phyloP scores from a whole-genome alignment of 495 filamentous ascomycete species.

The Cercophora scortea region DNA sequence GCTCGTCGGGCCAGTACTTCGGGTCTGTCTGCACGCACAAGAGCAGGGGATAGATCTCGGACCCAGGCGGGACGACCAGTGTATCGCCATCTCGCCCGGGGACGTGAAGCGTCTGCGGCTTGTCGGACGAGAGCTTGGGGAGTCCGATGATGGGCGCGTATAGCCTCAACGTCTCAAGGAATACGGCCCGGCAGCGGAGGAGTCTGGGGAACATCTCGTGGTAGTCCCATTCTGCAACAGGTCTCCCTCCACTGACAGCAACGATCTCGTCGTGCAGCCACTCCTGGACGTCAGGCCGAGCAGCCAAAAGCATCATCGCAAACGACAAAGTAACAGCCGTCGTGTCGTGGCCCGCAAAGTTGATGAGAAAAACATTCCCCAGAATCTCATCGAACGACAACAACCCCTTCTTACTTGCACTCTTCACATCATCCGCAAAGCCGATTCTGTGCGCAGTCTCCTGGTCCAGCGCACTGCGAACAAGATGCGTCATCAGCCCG shows the following conservation, averaged over 20 bases:
- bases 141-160: conserved; percentile 36
- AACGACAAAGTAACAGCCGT: conserved; percentile 44
- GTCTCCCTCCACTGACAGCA: conserved; percentile 9
- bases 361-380: conserved; percentile 49
- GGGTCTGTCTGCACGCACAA: conserved; percentile 15
- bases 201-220: conserved; percentile 32
- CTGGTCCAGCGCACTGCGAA: not conserved
- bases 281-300: conserved; percentile 38
- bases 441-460: no score
- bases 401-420: no score
- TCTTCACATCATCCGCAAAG: no score
- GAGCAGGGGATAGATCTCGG: conserved; percentile 5
- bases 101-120: not conserved
- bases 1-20: conserved; percentile 25
- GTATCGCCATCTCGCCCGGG: not conserved
- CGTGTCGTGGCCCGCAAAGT: conserved; percentile 48
- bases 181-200: conserved; percentile 35
- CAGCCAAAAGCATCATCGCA: conserved; percentile 38
- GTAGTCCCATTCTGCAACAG: conserved; percentile 29
- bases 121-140: conserved; percentile 28
- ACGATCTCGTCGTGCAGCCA: conserved; percentile 21
- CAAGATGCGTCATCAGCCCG: conserved; percentile 10
- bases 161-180: conserved; percentile 45
- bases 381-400: conserved; percentile 26
- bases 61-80: conserved; percentile 9